Conservation (phyloP, 2,329 filamentous ascomycete genomes). For the Clonostachys sp. region DNA sequence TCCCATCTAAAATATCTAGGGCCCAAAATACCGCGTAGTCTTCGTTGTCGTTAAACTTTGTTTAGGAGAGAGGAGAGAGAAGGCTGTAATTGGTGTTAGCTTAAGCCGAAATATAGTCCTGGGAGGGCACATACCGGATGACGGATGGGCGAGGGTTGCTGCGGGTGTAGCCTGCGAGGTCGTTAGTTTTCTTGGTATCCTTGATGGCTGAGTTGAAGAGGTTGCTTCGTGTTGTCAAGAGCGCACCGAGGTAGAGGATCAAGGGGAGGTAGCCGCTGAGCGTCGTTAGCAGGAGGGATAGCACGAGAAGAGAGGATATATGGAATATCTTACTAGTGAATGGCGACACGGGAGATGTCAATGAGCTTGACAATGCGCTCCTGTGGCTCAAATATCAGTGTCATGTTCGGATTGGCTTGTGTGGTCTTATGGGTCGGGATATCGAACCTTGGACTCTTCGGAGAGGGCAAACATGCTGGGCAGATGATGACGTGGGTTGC, state of each 20-base stretch:
- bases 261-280: slow-evolving; percentile 88
- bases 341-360: slow-evolving; percentile 85
- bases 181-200: slow-evolving; percentile 14
- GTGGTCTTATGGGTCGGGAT: neutral
- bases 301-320: neutral
- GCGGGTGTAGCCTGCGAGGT: slow-evolving; percentile 73
- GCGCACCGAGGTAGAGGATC: slow-evolving; percentile 89
- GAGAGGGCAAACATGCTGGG: slow-evolving; percentile 66
- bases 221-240: slow-evolving; percentile 10
- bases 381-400: slow-evolving; percentile 36
- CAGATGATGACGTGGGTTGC: too few relatives aligned
- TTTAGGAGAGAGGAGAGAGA: slow-evolving; percentile 60
- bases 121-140: slow-evolving; percentile 40
- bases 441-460: slow-evolving; percentile 87
- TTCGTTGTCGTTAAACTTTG: neutral
- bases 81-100: slow-evolving; percentile 37
- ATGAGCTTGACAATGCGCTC: slow-evolving; percentile 98
- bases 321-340: slow-evolving; percentile 75
- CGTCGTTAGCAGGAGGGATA: neutral
- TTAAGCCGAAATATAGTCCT: neutral
- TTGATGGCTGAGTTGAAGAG: slow-evolving; percentile 2
- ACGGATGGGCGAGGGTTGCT: slow-evolving; percentile 83
- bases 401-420: neutral
- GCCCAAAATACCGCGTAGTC: neutral
- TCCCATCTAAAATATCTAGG: neutral